A percentile compares a stretch with the other conserved stretches of the same genome.
phyloP scores from a whole-genome alignment of 306 rosid species.

The Luffa aegyptiaca region DNA sequence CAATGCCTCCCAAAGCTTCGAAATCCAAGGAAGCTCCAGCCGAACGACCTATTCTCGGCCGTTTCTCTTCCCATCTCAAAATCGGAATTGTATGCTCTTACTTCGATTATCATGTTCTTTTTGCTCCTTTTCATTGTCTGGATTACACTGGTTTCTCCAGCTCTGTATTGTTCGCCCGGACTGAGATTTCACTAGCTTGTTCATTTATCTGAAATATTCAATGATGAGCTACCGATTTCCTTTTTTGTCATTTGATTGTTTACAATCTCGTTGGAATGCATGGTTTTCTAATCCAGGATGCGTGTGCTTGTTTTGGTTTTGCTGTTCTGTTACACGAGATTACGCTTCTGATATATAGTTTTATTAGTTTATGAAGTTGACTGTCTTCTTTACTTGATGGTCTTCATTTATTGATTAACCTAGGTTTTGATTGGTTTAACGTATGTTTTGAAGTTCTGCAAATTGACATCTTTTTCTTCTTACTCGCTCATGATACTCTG shows the following conservation, averaged over 20 bases:
- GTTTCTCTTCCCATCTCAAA: constrained; percentile 88
- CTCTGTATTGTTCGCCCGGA: neutral
- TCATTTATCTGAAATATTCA: neutral
- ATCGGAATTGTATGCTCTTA: constrained; percentile 62
- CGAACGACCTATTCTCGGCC: constrained; percentile 78
- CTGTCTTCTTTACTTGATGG: neutral
- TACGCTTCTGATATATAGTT: neutral
- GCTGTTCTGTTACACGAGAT: neutral
- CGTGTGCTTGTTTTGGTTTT: neutral
- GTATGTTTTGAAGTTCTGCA: neutral
- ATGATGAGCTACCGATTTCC: neutral
- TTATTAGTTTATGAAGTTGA: neutral
- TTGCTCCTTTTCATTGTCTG: neutral
- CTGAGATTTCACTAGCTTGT: neutral
- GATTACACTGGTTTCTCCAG: neutral
- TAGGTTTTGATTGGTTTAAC: neutral
- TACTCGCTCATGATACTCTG: neutral
- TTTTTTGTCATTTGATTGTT: neutral
- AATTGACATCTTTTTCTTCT: neutral
- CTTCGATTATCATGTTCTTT: neutral
- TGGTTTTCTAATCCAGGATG: neutral
- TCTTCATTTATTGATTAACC: neutral
- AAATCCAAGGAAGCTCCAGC: constrained; percentile 80
- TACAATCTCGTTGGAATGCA: neutral
- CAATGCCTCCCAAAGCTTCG: constrained; percentile 85